Percentiles rank a stretch among this genome's conserved stretches.
These are phyloP conservation scores for Poa annua DNA, from an alignment of 176 grass and related monocot species.

Conservation along the genomic window DNA sequence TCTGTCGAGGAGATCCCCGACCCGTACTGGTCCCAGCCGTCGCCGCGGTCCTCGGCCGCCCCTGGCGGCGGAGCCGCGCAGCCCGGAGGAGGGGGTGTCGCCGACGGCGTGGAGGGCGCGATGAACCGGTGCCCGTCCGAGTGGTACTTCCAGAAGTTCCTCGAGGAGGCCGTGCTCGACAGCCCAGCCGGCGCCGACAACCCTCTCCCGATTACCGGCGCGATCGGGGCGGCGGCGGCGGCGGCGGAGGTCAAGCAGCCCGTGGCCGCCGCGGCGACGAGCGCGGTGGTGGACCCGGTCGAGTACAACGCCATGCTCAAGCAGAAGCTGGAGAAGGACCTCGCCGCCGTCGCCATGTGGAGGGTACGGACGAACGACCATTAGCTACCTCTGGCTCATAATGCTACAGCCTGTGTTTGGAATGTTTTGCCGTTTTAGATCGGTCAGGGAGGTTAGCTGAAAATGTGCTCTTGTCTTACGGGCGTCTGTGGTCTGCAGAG, in stretches of 20 bases:
- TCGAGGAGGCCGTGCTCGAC: constrained; percentile 70
- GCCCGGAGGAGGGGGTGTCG: not conserved
- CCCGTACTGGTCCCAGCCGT: constrained; percentile 58
- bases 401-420: not conserved
- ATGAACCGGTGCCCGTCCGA: constrained; percentile 85
- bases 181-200: constrained; percentile 22
- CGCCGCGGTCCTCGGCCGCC: not conserved
- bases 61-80: not conserved
- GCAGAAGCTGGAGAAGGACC: constrained; percentile 90
- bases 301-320: constrained; percentile 83
- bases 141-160: constrained; percentile 96
- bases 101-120: not conserved
- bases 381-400: not conserved
- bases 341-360: constrained; percentile 87
- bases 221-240: constrained; percentile 24
- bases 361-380: constrained; percentile 45
- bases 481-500: constrained; percentile 7
- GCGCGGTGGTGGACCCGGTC: constrained; percentile 58
- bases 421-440: not conserved
- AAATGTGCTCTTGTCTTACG: not conserved
- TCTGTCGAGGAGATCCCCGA: constrained; percentile 83
- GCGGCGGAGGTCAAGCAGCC: constrained; percentile 40
- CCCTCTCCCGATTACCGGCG: constrained; percentile 23
- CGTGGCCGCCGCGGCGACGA: not conserved
- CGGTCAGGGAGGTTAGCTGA: too few species aligned